Base-by-base conservation (phyloP, 768 basidiomycete genomes). In the Boletus subparvulus region DNA sequence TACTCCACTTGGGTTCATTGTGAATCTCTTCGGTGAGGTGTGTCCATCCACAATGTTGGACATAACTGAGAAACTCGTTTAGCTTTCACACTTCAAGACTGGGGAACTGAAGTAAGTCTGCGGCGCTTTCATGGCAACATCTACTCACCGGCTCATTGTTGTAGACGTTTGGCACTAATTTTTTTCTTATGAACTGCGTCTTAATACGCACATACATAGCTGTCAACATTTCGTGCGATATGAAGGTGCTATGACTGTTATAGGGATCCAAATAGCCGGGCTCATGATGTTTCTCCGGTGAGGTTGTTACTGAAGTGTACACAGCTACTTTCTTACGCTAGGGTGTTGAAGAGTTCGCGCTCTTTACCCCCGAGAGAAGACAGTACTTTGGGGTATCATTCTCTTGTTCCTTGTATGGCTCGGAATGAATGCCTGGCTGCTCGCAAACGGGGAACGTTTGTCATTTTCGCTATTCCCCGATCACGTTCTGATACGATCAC, bases 1-100 rank as follows among this genome's bases (percentile, higher is more conserved):
- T 19, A 85, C 82, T 0, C 85, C 85, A 0, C 69, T 86, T 3
- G 83, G 81, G 1, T 87, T 87, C 63, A 78, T 85, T 17, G 65
- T 86, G 44, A 85, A 86, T 55, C 63, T 85, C 0, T 60, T 69
- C 10, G 81, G 66, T 67, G 48, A 63, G 67, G 6, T 35, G 24
- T 16, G 16, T 14, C 17, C 32, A 30, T 28, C 14, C 33, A 12
- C 8, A 50, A 3, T 43, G 13, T 24, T 35, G 55, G 11, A n/a
- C 21, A 21, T 44, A 4, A n/a, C 53, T 53, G 35, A 59, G 4
- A 42, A 39, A 36, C 8, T 17, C 11, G 26, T 32, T 40, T 30
- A 67, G 66, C 66, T 28, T 66, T 36, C 47, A 59, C 14, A 19
- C 61, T 67, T 39, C 33, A 55, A 6, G 12, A 17, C 10, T 69